phyloP scores from a whole-genome alignment of 1,139 yeast species.

The Nadsonia starkeyi-henricii region DNA sequence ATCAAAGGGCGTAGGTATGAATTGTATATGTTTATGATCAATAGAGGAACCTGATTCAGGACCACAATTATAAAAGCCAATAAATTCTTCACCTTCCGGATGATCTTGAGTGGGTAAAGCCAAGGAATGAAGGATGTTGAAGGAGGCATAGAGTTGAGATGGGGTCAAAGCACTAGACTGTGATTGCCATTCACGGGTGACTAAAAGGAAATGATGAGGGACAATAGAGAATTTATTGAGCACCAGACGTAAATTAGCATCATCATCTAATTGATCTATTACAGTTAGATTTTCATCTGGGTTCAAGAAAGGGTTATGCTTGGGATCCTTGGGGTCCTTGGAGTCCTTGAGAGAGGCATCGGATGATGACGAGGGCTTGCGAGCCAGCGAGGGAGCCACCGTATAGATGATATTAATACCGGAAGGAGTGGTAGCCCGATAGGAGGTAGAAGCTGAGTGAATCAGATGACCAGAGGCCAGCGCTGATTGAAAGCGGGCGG shows the following conservation, averaged over 20 bases:
- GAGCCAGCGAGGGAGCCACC: conserved; percentile 36
- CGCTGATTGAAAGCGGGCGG: neutral
- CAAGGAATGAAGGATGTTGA: conserved; percentile 32
- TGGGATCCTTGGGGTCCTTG: conserved; percentile 12
- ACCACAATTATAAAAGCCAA: conserved; percentile 85
- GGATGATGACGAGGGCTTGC: conserved; percentile 32
- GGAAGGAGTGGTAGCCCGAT: neutral
- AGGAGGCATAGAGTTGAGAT: conserved; percentile 47
- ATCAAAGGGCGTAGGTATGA: conserved; percentile 49
- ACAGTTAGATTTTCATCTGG: conserved; percentile 71
- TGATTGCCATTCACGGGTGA: conserved; percentile 57
- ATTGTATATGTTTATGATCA: conserved; percentile 83
- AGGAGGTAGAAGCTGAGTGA: neutral
- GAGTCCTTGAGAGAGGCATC: conserved; percentile 23
- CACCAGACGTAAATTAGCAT: conserved; percentile 33
- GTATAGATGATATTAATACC: conserved; percentile 26
- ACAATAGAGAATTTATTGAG: conserved; percentile 79
- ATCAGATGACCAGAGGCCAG: neutral
- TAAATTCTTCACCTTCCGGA: conserved; percentile 29
- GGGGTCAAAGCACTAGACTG: conserved; percentile 64
- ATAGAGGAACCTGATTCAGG: conserved; percentile 83
- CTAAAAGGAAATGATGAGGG: conserved; percentile 60
- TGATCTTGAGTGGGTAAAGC: conserved; percentile 21
- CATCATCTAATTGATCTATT: conserved; percentile 37
- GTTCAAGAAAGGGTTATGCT: conserved; percentile 56